These are phyloP conservation scores for Albugo laibachii DNA, from an alignment of 352 stramenopile species.

Conservation along the genomic window DNA sequence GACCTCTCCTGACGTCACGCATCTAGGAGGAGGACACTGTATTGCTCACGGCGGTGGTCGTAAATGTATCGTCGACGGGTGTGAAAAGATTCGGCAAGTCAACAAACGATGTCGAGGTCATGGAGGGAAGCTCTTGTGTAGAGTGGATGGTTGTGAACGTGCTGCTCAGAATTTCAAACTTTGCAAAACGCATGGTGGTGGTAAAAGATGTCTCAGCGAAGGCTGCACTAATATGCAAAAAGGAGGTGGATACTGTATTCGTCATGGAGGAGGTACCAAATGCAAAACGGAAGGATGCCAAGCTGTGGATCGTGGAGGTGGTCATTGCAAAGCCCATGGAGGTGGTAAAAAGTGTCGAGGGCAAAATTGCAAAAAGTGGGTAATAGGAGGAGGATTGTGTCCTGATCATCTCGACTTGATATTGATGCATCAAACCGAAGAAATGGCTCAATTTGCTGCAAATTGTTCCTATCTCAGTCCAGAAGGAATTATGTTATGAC, in stretches of 20 bases:
- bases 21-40: constrained; percentile 42
- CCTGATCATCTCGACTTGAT: constrained; percentile 34
- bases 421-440: constrained; percentile 6
- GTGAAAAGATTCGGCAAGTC: constrained; percentile 68
- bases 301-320: constrained; percentile 51
- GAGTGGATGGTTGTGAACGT: constrained; percentile 52
- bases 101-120: constrained; percentile 71
- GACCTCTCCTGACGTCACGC: constrained; percentile 2
- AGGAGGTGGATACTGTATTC: constrained; percentile 66
- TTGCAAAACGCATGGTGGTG: constrained; percentile 68
- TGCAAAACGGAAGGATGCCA: constrained; percentile 42
- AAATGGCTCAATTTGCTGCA: constrained; percentile 5
- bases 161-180: constrained; percentile 63
- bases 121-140: constrained; percentile 61
- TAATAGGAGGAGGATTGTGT: constrained; percentile 57
- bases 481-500: too few species aligned
- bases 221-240: constrained; percentile 74
- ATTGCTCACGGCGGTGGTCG: constrained; percentile 68
- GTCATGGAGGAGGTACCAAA: constrained; percentile 58
- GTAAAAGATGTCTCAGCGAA: constrained; percentile 41
- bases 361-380: constrained; percentile 58
- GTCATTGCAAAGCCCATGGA: constrained; percentile 70
- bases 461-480: too few species aligned
- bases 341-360: constrained; percentile 60
- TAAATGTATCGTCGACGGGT: constrained; percentile 68